These are phyloP conservation scores for Saksenaea vasiformis DNA, from an alignment of 371 early-diverging fungal genomes.

Conservation along the genomic window DNA sequence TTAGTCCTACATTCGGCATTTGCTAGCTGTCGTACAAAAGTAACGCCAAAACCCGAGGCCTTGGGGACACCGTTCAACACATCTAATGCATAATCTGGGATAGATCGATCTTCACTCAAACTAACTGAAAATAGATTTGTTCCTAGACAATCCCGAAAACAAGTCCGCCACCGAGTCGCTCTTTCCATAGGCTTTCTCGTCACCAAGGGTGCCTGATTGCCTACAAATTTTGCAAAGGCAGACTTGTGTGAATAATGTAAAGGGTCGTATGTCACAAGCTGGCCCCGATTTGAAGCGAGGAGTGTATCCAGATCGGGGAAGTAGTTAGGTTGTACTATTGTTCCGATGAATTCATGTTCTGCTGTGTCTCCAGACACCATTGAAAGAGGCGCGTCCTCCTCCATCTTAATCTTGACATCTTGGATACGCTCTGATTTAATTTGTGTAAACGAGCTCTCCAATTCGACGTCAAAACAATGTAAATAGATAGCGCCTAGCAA, in stretches of 20 bases:
- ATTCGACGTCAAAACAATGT: constrained; percentile 22
- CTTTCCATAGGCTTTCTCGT: constrained; percentile 19
- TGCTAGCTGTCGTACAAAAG: constrained; percentile 23
- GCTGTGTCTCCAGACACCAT: not conserved
- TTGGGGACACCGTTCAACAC: constrained; percentile 29
- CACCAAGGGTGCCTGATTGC: not conserved
- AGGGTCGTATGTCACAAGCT: not conserved
- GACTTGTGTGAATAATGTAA: constrained; percentile 12
- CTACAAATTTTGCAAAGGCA: not conserved
- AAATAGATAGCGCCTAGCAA: constrained; percentile 22
- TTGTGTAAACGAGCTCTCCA: constrained; percentile 21
- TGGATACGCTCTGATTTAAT: not conserved
- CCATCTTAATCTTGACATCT: constrained; percentile 10
- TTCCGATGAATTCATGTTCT: not conserved
- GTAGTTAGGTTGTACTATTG: not conserved
- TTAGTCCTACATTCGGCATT: constrained; percentile 13
- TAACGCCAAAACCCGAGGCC: constrained; percentile 25
- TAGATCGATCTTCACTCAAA: constrained; percentile 12
- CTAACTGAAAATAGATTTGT: constrained; percentile 27
- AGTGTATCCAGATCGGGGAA: not conserved
- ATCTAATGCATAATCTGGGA: constrained; percentile 26
- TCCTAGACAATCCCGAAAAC: constrained; percentile 35
- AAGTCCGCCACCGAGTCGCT: constrained; percentile 36
- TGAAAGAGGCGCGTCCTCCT: constrained; percentile 7
- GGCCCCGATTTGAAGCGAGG: not conserved